Evolutionary conservation across 2,329 filamentous ascomycete species (phyloP), one percentile per base, ranked within the genome.

Genomic region (Esteya vermicola): DNA sequence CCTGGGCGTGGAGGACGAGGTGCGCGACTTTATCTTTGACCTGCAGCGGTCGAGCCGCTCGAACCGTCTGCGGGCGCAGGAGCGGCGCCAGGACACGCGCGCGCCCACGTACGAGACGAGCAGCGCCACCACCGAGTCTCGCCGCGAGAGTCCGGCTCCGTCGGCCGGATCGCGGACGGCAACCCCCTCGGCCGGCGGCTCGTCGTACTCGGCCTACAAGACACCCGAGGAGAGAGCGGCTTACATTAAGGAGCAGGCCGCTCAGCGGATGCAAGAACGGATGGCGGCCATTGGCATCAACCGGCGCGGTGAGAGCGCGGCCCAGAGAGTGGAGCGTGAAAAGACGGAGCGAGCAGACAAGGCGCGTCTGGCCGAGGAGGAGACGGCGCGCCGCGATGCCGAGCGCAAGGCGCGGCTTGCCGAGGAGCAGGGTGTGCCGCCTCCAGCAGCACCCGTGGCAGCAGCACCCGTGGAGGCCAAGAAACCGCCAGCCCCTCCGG

Each of bases 21-120:
- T 96, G 45, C 85, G 86, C 53, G 91, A 98, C 54, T 96, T 98
- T 59, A 98, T 98, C 56, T 96, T 91, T 55, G 91, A 96, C 50
- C 65, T 98, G 39, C 88, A 95, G 57, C 78, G 89, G 45, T 83
- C 79, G 46, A 93, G 85, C 57, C 77, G 86, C 48, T 71, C 85
- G 47, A 70, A 84, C 39, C 78, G 79, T 43, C 62, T 93, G 43
- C 68, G 72, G 43, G 62, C 65, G 36, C 75, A 72, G 54, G 78
- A 77, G 45, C 70, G 62, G 41, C 65, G 66, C 21, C 58, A 62
- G 18, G 58, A 65, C 2, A n/a, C 32, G 12, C 16, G 36, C 2
- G n/a, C 31, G 26, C 10, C 18, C 14, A 10, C 27, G 4, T 12
- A 4, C 12, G 41, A 35, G 21, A 19, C 35, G 2, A 20, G 28